Base-by-base conservation (phyloP, 2,329 filamentous ascomycete genomes). In the Fusarium sp. region DNA sequence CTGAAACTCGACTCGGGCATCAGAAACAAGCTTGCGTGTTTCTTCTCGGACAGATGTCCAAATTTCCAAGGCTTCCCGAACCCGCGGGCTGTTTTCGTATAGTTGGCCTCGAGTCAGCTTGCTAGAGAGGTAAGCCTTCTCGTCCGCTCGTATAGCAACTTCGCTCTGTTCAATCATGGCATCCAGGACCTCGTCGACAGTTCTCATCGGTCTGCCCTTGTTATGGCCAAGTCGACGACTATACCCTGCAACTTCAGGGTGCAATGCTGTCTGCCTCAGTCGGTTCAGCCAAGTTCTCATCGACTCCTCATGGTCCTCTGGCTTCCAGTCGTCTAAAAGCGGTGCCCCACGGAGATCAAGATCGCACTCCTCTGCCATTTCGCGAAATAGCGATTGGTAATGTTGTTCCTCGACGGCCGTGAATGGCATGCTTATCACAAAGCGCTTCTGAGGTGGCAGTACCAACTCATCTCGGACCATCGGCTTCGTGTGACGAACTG, bases 141-240 rank as follows among this genome's bases (percentile, higher is more conserved):
- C 90, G 62, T 95, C 90, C 0, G 85, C 80, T 56, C 90, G 87
- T 61, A 95, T 86, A 1, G 81, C 77, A 6, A 82, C 83, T 62
- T 95, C 91, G 44, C 91, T 93, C 74, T 95, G 90, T 60, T 97
- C 93, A 62, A 97, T 90, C 95, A 99, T 97, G 4, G 90, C 89
- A 69, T 93, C 90, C 10, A 99, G 83, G 1, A 98, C 95, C 78
- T 98, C 92, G 16, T 90, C 87, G 2, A 97, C 90, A 0, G 94
- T 96, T 11, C 92, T 86, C 69, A 97, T 83, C 0, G 92, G 90
- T 0, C 87, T 89, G 58, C 84, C 84, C 53, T 84, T 87, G 44
- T 83, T 87, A 46, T 86, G 84, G 1, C 90, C 90, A 6, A 92
- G 79, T 0, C 85, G 86, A 13, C 90, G 84, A 70, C 90, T 91